phyloP scores from a whole-genome alignment of 495 filamentous ascomycete genomes.

The Gamarada debralockiae region DNA sequence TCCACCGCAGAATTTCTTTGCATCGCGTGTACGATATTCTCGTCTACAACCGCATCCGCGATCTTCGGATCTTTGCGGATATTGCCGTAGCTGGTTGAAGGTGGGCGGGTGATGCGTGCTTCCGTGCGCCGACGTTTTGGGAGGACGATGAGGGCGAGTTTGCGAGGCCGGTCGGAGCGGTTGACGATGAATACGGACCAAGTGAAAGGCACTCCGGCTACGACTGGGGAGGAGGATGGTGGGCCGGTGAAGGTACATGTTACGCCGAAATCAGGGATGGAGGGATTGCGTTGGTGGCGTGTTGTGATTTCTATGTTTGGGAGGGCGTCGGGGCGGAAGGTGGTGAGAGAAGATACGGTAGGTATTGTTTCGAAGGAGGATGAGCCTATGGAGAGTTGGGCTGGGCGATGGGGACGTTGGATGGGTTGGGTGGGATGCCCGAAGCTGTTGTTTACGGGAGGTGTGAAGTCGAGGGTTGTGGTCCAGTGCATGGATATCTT shows the following conservation, averaged over 20 bases:
- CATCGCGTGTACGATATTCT: constrained; percentile 77
- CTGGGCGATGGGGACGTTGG: constrained; percentile 60
- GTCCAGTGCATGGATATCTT: constrained; percentile 76
- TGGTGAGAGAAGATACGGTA: constrained; percentile 29
- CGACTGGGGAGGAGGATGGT: constrained; percentile 39
- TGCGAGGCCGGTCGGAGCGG: constrained; percentile 56
- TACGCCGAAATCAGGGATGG: constrained; percentile 61
- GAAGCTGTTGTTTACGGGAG: constrained; percentile 54
- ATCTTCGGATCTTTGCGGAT: constrained; percentile 36
- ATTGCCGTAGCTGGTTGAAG: constrained; percentile 34
- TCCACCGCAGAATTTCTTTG: constrained; percentile 73
- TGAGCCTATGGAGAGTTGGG: constrained; percentile 50
- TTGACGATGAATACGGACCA: constrained; percentile 92
- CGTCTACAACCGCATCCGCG: constrained; percentile 79
- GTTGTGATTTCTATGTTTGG: constrained; percentile 46
- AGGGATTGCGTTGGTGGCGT: constrained; percentile 42
- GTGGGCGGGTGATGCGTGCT: constrained; percentile 52
- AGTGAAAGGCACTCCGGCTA: constrained; percentile 72
- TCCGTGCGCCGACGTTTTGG: constrained; percentile 72
- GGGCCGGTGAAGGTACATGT: constrained; percentile 73
- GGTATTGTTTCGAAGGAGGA: constrained; percentile 35
- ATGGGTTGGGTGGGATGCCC: constrained; percentile 51
- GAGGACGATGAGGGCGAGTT: constrained; percentile 75
- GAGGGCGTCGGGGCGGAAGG: constrained; percentile 48
- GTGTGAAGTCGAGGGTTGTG: constrained; percentile 78